Base-by-base conservation (phyloP, 345 rosid species). In the Trapa incisa region DNA sequence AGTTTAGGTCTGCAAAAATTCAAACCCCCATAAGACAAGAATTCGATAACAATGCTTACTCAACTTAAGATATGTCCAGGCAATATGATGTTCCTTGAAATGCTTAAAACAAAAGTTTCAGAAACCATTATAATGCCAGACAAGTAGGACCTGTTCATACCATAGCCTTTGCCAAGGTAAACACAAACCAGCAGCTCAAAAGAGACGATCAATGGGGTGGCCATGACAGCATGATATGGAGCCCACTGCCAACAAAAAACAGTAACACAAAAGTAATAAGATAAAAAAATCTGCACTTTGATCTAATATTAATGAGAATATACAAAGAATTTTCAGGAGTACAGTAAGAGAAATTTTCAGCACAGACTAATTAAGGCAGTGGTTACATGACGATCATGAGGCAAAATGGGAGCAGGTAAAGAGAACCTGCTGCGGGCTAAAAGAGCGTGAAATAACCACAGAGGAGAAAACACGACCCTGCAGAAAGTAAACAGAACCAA, bases 351-450 rank as follows among this genome's bases (percentile, higher is more conserved):
- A 53, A 53, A 53, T 17, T n/a, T 52, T 38, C 64, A 65, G 32
- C 16, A 32, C 61, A 37, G 15, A 36, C 37, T 29, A 38, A 41
- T 35, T 47, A n/a, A 64, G 66, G 63, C 32, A 6, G 16, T 62
- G 50, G 81, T 64, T 89, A 87, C 96, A 72, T 82, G 81, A 17
- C 93, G 93, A 80, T 83, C 87, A 69, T 81, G 88, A 79, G 98
- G 96, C 86, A 80, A 66, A 68, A 87, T 70, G 75, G 98, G 98
- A 74, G 96, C 96, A 48, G 98, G 98, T 67, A 92, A 71, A 9
- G 98, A 92, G 83, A 92, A 89, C 79, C 96, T 83, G 69, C 96
- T 92, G 37, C 96, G 88, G 17, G 96, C 89, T 65, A 80, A 85
- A 37, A 84, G 89, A n/a, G 75, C 82, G 76, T 89, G 98, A 83